A percentile compares a stretch with the other conserved stretches of the same genome.
Conservation (phyloP, 352 stramenopile species). For the Phytophthora rubi region DNA sequence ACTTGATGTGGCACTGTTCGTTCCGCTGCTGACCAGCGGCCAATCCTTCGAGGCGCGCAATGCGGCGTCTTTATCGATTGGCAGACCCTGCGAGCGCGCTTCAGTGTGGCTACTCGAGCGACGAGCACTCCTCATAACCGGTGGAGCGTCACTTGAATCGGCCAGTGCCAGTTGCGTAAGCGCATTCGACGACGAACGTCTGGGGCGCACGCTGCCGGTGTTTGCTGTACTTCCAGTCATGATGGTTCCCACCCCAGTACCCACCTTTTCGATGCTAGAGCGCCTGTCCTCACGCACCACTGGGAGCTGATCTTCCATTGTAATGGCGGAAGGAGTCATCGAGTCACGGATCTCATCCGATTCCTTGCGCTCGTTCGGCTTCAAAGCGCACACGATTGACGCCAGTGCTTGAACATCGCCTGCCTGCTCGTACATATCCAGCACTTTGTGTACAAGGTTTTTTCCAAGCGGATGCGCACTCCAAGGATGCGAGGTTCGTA, state of each 20-base stretch:
- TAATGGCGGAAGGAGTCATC: slow-evolving; percentile 27
- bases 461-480: slow-evolving; percentile 83
- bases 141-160: slow-evolving; percentile 48
- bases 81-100: slow-evolving; percentile 30
- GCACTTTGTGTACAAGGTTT: slow-evolving; percentile 73
- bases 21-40: slow-evolving; percentile 34
- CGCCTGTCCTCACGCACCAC: slow-evolving; percentile 39
- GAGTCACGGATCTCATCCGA: slow-evolving; percentile 15
- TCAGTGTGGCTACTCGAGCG: slow-evolving; percentile 77
- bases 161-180: slow-evolving; percentile 34
- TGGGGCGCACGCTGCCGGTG: slow-evolving; percentile 22
- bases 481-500: slow-evolving; percentile 72
- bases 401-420: slow-evolving; percentile 79
- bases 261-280: slow-evolving; percentile 24
- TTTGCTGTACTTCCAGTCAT: slow-evolving; percentile 15
- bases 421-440: slow-evolving; percentile 81
- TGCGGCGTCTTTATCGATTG: slow-evolving; percentile 25
- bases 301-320: slow-evolving; percentile 41
- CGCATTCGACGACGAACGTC: slow-evolving; percentile 45
- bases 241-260: slow-evolving; percentile 6
- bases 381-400: slow-evolving; percentile 79
- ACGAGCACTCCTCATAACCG: slow-evolving; percentile 54
- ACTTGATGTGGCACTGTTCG: slow-evolving; percentile 33
- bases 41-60: slow-evolving; percentile 57
- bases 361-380: slow-evolving; percentile 42